Evolutionary conservation across 208 protist genomes (phyloP), one percentile per base, ranked within the genome.

Genomic region (Polymyxa betae): DNA sequence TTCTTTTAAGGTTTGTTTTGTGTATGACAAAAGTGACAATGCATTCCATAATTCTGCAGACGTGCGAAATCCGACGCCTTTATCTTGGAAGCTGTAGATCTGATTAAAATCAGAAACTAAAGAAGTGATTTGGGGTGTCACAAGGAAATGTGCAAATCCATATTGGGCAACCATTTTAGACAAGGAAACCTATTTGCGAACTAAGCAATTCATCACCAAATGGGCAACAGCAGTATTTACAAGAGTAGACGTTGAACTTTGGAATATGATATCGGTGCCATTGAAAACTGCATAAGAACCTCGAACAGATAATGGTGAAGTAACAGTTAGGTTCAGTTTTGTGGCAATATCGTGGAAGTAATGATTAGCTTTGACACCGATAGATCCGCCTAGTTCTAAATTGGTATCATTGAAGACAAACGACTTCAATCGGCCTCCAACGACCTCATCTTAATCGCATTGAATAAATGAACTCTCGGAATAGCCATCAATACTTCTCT

Each of bases 221-320:
- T n/a, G n/a, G n/a, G n/a, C n/a, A n/a, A n/a, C n/a, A n/a, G n/a
- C n/a, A n/a, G n/a, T n/a, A n/a, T n/a, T 60, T 60, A 60, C 49
- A 5, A 60, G 5, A 24, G n/a, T 16, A 5, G 72, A 40, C 72
- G 72, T 5, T 5, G 72, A 5, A 45, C 16, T 38, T 40, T 35
- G 72, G 35, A 82, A 82, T n/a, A 82, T 5, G n/a, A 82, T 45
- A 12, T 35, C 16, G 5, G 5, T 5, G 35, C 72, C 72, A n/a
- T 82, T 82, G 72, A 82, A 82, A 16, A 82, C n/a, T 5, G n/a
- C 72, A n/a, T 38, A 82, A 35, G 5, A 5, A n/a, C 72, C 72
- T 43, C 35, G 16, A n/a, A 45, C 72, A n/a, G 35, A 5, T 35
- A 38, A 5, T 35, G 72, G 72, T n/a, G 72, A 20, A n/a, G 35